These are phyloP conservation scores for Amesomyces nigricolor DNA, from an alignment of 2,329 filamentous ascomycete species.

Conservation along the genomic window DNA sequence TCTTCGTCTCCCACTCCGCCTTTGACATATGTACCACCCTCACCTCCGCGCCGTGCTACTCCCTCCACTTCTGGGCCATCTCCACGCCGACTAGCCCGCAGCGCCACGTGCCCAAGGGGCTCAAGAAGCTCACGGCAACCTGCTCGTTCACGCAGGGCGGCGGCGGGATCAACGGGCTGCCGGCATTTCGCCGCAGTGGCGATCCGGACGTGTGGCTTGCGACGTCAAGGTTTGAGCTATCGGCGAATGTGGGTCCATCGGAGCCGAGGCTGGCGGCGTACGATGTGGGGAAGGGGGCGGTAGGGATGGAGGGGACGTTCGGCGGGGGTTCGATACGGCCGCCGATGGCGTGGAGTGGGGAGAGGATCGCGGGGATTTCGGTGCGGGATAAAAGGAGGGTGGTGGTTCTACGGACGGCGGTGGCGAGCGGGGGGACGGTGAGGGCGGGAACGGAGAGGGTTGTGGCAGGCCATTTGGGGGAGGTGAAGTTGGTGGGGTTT, in stretches of 20 bases:
- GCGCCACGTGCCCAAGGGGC: too few relatives aligned
- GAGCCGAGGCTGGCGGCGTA: slow-evolving; percentile 13
- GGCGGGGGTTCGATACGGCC: background rate
- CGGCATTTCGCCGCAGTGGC: too few relatives aligned
- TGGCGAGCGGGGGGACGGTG: background rate
- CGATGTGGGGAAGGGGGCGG: background rate
- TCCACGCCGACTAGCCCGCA: too few relatives aligned
- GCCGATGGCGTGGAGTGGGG: slow-evolving; percentile 19
- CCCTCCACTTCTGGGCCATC: too few relatives aligned
- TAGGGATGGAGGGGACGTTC: slow-evolving; percentile 12
- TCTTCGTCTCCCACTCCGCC: background rate
- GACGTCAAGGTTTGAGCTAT: too few relatives aligned
- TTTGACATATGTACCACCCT: background rate
- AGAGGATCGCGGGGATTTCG: slow-evolving; percentile 19
- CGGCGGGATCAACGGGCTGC: too few relatives aligned
- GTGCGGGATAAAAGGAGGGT: slow-evolving; percentile 11
- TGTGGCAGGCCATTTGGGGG: slow-evolving; percentile 30
- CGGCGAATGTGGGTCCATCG: too few relatives aligned
- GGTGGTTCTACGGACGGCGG: background rate
- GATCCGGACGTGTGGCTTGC: too few relatives aligned
- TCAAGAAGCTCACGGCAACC: too few relatives aligned
- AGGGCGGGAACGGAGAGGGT: background rate
- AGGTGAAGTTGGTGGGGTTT: slow-evolving; percentile 36
- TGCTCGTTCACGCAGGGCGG: too few relatives aligned
- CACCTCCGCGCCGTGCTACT: too few relatives aligned